Conservation (phyloP, 805 yeast genomes). For the Yarrowia sp. region DNA sequence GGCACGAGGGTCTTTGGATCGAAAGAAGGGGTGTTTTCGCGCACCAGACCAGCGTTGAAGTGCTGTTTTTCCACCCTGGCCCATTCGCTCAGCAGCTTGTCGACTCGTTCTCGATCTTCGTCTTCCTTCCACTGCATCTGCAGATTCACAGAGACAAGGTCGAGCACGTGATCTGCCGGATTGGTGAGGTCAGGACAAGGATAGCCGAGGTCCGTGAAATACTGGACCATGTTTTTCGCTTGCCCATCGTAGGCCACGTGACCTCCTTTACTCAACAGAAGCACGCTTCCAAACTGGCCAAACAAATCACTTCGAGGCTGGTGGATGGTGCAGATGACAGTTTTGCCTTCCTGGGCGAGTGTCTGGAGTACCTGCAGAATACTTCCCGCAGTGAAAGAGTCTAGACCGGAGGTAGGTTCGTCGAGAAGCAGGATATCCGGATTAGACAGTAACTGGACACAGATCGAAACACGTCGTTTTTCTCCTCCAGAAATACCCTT, state of each 20-base stretch:
- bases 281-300: constrained; percentile 69
- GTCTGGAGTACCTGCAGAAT: constrained; percentile 66
- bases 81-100: constrained; percentile 54
- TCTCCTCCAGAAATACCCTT: constrained; percentile 83
- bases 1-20: constrained; percentile 47
- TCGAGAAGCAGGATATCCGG: constrained; percentile 78
- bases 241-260: constrained; percentile 71
- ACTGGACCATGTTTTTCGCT: constrained; percentile 54
- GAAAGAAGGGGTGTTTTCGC: not conserved
- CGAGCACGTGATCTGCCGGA: constrained; percentile 77
- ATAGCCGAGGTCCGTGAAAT: constrained; percentile 60
- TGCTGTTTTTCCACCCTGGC: constrained; percentile 5
- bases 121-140: constrained; percentile 55
- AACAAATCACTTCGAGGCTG: constrained; percentile 79
- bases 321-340: constrained; percentile 79
- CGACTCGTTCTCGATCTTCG: constrained; percentile 54
- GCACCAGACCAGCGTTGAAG: constrained; percentile 5
- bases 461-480: constrained; percentile 82
- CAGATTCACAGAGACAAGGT: constrained; percentile 66
- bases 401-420: constrained; percentile 91
- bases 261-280: constrained; percentile 77
- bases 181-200: constrained; percentile 67
- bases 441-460: constrained; percentile 73
- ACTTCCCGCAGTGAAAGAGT: constrained; percentile 75
- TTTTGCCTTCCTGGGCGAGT: constrained; percentile 64